Percentiles rank a stretch among this genome's conserved stretches.
phyloP scores from a whole-genome alignment of 306 rosid genomes.

The Begonia peltatifolia region DNA sequence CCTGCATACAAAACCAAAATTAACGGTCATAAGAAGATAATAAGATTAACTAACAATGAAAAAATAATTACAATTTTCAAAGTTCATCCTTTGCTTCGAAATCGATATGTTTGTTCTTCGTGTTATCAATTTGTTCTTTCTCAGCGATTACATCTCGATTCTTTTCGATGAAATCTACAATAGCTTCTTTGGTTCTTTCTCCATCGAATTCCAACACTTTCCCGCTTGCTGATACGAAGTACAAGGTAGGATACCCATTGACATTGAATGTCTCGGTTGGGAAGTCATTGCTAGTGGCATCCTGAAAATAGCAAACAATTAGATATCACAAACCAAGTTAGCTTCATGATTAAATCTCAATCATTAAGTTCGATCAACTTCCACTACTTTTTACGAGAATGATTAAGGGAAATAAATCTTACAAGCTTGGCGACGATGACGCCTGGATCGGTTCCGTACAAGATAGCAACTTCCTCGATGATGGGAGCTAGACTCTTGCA shows the following conservation, averaged over 20 bases:
- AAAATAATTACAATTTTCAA: constrained; percentile 12
- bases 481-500: constrained; percentile 90
- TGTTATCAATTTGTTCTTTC: constrained; percentile 13
- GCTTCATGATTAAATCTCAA: too few species aligned
- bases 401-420: constrained; percentile 13
- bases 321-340: too few species aligned
- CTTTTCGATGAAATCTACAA: constrained; percentile 58
- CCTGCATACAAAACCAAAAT: too few species aligned
- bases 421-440: constrained; percentile 76
- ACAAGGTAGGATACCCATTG: constrained; percentile 77
- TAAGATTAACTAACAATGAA: too few species aligned
- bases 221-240: constrained; percentile 66
- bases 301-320: constrained; percentile 20
- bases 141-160: constrained; percentile 37
- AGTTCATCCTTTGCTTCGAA: constrained; percentile 60
- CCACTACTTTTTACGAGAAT: background rate
- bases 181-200: constrained; percentile 58
- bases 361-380: too few species aligned
- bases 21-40: too few species aligned
- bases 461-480: constrained; percentile 75
- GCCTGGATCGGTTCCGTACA: constrained; percentile 48
- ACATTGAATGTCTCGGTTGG: constrained; percentile 45
- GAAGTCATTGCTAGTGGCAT: constrained; percentile 78
- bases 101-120: too few species aligned
- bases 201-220: constrained; percentile 36